A percentile compares a stretch with the other conserved stretches of the same genome.
These are phyloP conservation scores for Nitzschia sp. DNA, from an alignment of 108 stramenopile species.

Conservation along the genomic window DNA sequence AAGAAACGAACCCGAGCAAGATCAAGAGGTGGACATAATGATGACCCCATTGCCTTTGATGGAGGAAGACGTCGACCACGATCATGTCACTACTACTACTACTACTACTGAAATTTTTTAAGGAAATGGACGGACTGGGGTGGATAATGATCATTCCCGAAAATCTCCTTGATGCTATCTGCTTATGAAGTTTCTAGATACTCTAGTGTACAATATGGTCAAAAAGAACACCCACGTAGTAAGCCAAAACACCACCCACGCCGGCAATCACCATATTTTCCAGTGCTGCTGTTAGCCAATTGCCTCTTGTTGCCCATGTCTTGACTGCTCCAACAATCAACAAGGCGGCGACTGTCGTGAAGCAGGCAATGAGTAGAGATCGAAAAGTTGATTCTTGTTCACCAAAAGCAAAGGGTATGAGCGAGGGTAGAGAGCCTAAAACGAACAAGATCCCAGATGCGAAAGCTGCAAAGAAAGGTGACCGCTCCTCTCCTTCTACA, in stretches of 20 bases:
- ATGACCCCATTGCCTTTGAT: too few relatives aligned
- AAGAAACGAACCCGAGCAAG: too few relatives aligned
- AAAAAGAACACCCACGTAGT: constrained; percentile 59
- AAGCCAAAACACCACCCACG: constrained; percentile 69
- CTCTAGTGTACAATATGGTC: constrained; percentile 52
- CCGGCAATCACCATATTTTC: constrained; percentile 77
- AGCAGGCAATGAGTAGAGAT: constrained; percentile 50
- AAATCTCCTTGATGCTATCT: too few relatives aligned
- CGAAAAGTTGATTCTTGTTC: constrained; percentile 24
- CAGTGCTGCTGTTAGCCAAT: constrained; percentile 47
- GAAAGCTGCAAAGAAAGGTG: constrained; percentile 54
- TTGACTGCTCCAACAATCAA: constrained; percentile 69
- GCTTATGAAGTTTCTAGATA: too few relatives aligned
- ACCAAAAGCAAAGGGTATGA: constrained; percentile 55
- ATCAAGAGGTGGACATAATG: too few relatives aligned
- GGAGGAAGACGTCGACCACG: too few relatives aligned
- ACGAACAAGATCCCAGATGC: constrained; percentile 56
- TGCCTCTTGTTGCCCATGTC: constrained; percentile 72
- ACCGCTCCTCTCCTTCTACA: constrained; percentile 63
- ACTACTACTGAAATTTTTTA: too few relatives aligned
- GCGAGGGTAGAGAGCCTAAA: constrained; percentile 60
- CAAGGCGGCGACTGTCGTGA: constrained; percentile 41
- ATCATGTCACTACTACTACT: too few relatives aligned
- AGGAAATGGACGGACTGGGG: too few relatives aligned
- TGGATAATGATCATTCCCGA: too few relatives aligned